Base-by-base conservation (phyloP, 805 yeast species). In the Saccharomycopsis schoenii region DNA sequence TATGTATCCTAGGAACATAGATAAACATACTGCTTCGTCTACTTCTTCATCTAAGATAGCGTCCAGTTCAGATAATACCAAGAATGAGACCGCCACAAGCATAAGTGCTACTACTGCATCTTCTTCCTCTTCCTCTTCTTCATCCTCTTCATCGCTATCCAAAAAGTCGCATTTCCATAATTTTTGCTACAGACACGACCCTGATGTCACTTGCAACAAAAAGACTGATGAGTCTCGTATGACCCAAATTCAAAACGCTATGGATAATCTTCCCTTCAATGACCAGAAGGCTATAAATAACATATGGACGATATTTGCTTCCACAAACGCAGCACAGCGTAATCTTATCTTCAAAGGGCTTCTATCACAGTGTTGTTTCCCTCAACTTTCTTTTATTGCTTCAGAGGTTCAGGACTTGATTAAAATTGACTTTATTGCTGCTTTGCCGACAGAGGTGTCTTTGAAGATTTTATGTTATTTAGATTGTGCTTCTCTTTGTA, bases 171-270 rank as follows among this genome's bases (percentile, higher is more conserved):
- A 47, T 47, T 47, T 47, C 52, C 19, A 84, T 67, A 80, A 80
- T 66, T 93, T 82, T 73, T 93, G 99, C 70, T 93, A 93, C 72
- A 77, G 98, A 59, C 99, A 93, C 72, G 89, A 93, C 69, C 98
- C 98, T 2, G 92, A 89, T 60, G 80, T 89, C 54, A 83, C 84
- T 56, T 83, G 90, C 68, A 85, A 85, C 69, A 85, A 85, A 63
- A 79, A 77, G 61, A 81, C 87, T 0, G 96, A 88, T 70, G 84
- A 81, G 60, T 70, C 71, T 43, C 81, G 82, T 67, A 81, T 88
- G 86, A 77, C 78, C 42, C 81, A 81, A 61, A 80, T 89, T 55
- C 96, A 89, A 69, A 64, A 70, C 17, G 72, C 74, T 55, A 69
- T 86, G 25, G 88, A 83, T 61, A 75, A 75, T 60, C 75, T 93